Evolutionary conservation across 495 filamentous ascomycete species (phyloP), one percentile per base, ranked within the genome.

Genomic region (Glarea lozoyensis): DNA sequence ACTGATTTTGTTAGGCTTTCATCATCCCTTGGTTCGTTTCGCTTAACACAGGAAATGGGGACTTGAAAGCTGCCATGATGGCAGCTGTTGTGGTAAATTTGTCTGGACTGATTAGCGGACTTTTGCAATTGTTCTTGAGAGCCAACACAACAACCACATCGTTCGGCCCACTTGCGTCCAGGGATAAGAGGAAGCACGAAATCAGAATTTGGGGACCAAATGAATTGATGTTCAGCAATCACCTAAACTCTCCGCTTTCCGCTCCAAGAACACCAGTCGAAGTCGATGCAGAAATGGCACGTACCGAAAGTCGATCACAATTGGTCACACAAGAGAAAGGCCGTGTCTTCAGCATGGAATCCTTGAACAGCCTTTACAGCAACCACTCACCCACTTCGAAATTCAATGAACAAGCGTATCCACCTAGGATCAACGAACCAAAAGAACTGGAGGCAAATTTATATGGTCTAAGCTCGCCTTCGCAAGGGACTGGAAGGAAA

Each of bases 81-180:
- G 63, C 61, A 10, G 57, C 60, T 24, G 53, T 66, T 9, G 54
- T 57, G 5, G 23, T 64, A 2, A 66, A 64, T 40, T 32, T 64
- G 11, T 57, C 54, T 18, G 63, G 63, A 24, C 34, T 66, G 18
- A 53, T 60, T 32, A 45, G 43, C 24, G 50, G 55, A 12, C 32
- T 64, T 19, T 48, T 66, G 4, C 60, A 66, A 13, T 33, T 66
- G 0, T 53, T 61, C 29, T 49, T 66, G 17, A 46, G 61, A 40
- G 52, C 61, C 12, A 63, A 63, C 33, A 56, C 61, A 12, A 53
- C 51, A 2, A 47, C 44, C 19, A 59, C 55, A 21, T 49, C 61
- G 3, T 62, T 66, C 41, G 45, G 48, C 10, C 52, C 55, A 17
- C 40, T 19, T 49, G 38, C 23, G 41, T 24, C 32, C 17, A 46